Evolutionary conservation across 1,284 basidiomycete genomes (phyloP).

Genomic region (Ceratobasidium sp.): DNA sequence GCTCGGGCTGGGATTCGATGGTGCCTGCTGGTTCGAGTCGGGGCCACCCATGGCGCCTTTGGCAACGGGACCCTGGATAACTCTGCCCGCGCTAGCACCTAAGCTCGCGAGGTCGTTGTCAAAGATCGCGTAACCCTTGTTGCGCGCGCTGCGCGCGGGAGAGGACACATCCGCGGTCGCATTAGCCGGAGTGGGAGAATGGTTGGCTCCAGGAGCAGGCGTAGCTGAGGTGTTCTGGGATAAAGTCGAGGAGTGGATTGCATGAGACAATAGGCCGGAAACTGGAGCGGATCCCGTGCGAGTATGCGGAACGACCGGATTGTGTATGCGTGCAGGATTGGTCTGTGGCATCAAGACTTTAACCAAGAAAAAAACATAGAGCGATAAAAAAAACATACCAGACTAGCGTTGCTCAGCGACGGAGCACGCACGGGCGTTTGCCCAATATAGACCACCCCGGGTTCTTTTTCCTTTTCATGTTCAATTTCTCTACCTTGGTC

Average conservation of each 20-base stretch:
- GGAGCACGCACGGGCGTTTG: constrained; percentile 28
- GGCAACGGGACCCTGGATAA: background rate
- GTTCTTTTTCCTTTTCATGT: constrained; percentile 31
- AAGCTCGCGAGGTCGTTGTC: constrained; percentile 53
- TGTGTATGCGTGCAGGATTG: constrained; percentile 17
- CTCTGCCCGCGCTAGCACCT: constrained; percentile 28
- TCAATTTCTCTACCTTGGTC: background rate
- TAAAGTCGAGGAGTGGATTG: background rate
- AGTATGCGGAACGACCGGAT: background rate
- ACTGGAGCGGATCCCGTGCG: constrained; percentile 18
- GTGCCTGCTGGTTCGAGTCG: constrained; percentile 2
- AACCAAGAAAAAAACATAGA: background rate
- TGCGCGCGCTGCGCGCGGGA: constrained; percentile 36
- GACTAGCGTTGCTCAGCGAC: constrained; percentile 7
- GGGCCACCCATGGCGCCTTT: background rate
- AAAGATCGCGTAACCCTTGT: constrained; percentile 55
- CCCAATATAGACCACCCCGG: constrained; percentile 32
- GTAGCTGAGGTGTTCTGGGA: background rate
- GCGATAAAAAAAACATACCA: constrained; percentile 4
- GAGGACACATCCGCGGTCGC: constrained; percentile 23
- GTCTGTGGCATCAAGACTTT: background rate
- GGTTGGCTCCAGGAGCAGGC: background rate
- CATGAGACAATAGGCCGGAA: constrained; percentile 3
- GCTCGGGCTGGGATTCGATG: background rate
- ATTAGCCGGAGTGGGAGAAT: background rate